Evolutionary conservation across 2,329 filamentous ascomycete species (phyloP).

Genomic region (Neurospora crassa): DNA sequence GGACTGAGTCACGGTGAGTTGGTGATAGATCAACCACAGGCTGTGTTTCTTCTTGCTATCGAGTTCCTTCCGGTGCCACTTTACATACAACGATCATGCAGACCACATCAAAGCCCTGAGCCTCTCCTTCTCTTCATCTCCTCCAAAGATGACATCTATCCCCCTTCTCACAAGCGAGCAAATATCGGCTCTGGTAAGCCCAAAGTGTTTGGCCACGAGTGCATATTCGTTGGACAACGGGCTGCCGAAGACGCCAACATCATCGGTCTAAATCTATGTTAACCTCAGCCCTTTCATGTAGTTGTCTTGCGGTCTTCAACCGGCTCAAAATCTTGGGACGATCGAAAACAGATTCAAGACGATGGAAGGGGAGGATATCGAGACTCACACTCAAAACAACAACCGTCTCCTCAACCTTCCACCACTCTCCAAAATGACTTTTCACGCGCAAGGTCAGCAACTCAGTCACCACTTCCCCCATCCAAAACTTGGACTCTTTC

Average conservation of each 20-base stretch:
- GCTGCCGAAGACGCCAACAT: slow-evolving; percentile 74
- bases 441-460: background rate
- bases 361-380: background rate
- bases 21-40: background rate
- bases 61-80: background rate
- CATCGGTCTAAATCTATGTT: slow-evolving; percentile 54
- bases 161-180: slow-evolving; percentile 49
- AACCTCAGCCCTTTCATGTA: background rate
- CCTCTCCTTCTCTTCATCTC: slow-evolving; percentile 49
- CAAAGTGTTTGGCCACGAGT: slow-evolving; percentile 63
- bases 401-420: slow-evolving; percentile 42
- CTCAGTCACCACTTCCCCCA: background rate
- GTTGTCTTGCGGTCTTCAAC: background rate
- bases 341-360: background rate
- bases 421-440: slow-evolving; percentile 67
- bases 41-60: background rate
- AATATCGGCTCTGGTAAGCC: slow-evolving; percentile 36
- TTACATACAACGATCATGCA: background rate
- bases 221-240: slow-evolving; percentile 67
- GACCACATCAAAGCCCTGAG: slow-evolving; percentile 42
- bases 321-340: background rate
- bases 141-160: slow-evolving; percentile 58
- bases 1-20: background rate
- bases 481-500: background rate
- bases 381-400: slow-evolving; percentile 60